Base-by-base conservation (phyloP, 768 basidiomycete species). In the Russula emetica region DNA sequence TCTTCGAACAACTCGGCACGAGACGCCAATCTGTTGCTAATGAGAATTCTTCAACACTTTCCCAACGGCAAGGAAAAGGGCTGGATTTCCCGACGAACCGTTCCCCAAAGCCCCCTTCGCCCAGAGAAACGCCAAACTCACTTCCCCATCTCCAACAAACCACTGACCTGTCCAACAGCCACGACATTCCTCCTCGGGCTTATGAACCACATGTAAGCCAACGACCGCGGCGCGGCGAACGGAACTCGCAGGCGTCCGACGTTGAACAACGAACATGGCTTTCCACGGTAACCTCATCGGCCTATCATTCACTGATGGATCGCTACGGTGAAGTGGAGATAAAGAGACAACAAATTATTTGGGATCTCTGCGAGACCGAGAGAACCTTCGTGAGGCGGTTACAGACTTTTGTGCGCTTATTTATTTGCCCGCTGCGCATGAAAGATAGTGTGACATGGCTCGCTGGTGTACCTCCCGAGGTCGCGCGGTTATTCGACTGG, bases 401-500 rank as follows among this genome's bases (percentile, higher is more conserved):
- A 20, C 82, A 82, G 45, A 79, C 79, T 52, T 86, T 91, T 66
- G 77, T 93, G 14, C 76, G 79, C n/a, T 74, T 88, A 7, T 94
- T 94, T 72, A 82, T 94, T 32, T 77, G 84, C 5, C 94, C 94
- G 0, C 80, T 97, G 10, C 86, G 91, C 9, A 79, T 83, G 3
- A 83, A 86, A 64, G 81, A 87, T 67, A 85, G 81, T 54, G 84
- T 84, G 57, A 71, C 78, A 1, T 97, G 94, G 92, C 87, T 96
- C 42, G 76, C 83, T 1, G 93, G 93, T 20, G 82, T 98, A 20
- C 92, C 93, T 0, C 66, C 76, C 2, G 81, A 85, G 40, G 79
- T 93, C 14, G 80, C 85, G 0, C 83, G 84, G 13, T 78, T 94
- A 24, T 85, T 98, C 64, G 92, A 94, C 73, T 92, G 90, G 87